Conservation (phyloP, 2,329 filamentous ascomycete species). For the Coleophoma crateriformis region DNA sequence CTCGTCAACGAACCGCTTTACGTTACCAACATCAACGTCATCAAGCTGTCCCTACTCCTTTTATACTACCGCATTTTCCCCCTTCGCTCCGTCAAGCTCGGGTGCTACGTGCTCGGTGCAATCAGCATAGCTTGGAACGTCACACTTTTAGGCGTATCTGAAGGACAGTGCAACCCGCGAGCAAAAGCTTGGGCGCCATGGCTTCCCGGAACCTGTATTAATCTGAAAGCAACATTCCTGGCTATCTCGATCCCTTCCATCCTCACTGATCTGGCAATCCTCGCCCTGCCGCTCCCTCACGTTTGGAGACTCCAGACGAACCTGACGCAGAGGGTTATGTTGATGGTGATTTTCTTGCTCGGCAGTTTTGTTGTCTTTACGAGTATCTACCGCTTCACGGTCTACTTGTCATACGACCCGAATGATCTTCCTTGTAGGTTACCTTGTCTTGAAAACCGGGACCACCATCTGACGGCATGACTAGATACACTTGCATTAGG, state of each 20-base stretch:
- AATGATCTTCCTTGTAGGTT: neutral
- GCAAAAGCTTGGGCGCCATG: neutral
- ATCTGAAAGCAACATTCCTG: constrained; percentile 31
- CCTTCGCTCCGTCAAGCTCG: constrained; percentile 3
- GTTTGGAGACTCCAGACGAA: constrained; percentile 24
- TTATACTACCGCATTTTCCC: constrained; percentile 3
- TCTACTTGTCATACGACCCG: neutral
- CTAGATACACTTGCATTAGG: neutral
- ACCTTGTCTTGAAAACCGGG: too few relatives aligned
- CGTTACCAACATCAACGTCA: neutral
- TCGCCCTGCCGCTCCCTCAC: constrained; percentile 23
- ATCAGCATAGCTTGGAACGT: neutral
- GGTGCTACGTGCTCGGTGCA: constrained; percentile 15
- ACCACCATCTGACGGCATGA: too few relatives aligned
- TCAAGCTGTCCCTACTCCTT: constrained; percentile 2
- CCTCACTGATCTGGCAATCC: constrained; percentile 29
- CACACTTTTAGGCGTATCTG: constrained; percentile 5
- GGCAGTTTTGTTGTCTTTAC: neutral
- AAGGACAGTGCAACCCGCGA: neutral
- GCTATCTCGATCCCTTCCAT: constrained; percentile 35
- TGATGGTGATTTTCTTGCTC: constrained; percentile 6
- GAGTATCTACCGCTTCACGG: constrained; percentile 1
- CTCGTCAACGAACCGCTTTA: constrained; percentile 1
- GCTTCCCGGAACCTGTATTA: constrained; percentile 25
- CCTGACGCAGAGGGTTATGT: neutral